Base-by-base conservation (phyloP, 768 basidiomycete species). In the Panaeolus papilionaceus region DNA sequence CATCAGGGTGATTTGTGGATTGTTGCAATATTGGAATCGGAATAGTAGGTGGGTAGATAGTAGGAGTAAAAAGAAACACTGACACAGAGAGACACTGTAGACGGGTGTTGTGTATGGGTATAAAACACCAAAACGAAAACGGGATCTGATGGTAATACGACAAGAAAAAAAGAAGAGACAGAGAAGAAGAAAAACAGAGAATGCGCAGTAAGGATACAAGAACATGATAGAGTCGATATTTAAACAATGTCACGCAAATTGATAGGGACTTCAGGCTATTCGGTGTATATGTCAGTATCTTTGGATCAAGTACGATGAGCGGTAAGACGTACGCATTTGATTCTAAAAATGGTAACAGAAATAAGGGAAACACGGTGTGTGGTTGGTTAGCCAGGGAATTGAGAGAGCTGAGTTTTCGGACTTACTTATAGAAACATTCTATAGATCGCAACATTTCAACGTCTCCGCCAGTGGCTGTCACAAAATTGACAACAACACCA, bases 391-490 rank as follows among this genome's bases (percentile, higher is more conserved):
- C 54, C 9, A 58, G 26, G 54, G 11, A 7, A 58, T 9, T 11
- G 33, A 18, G 33, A 12, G 33, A 58, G 54, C 8, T 33, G 4
- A 28, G 12, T 9, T 23, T 40, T 38, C 38, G 14, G 38, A 76
- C 78, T 68, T 64, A 94, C 94, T 95, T 95, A 86, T 97, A 98
- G 82, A 95, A 97, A 86, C 96, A 97, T 84, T 99, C 97, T 85
- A 98, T 98, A 72, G 93, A 94, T 75, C 97, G 88, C 69, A 99
- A 83, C 96, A 98, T 98, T 82, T 99, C 97, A 65, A 98, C 96
- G 77, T 99, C 97, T 47, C 96, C 96, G 38, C 96, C 96, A 14
- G 95, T 96, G 65, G 96, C 97, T 66, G 96, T 98, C 69, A 99
- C 96, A 73, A 99, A 96, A 78, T 97, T 99, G 75, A 99, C 87